phyloP scores from a whole-genome alignment of 2,329 filamentous ascomycete genomes.

The Colletotrichum ledebouriae region DNA sequence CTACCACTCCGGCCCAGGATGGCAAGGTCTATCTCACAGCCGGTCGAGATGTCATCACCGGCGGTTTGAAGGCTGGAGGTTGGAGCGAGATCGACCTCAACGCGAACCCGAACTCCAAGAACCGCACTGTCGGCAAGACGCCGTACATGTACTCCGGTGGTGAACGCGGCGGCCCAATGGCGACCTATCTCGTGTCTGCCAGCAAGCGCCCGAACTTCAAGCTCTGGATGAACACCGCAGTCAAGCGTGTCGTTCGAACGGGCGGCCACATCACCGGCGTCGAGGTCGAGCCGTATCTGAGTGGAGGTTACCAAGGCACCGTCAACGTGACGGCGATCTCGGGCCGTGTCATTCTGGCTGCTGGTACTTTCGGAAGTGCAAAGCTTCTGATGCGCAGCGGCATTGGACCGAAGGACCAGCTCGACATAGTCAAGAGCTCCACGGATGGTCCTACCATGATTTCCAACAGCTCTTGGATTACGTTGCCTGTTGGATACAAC shows the following conservation, averaged over 20 bases:
- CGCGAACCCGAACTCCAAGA: conserved; percentile 71
- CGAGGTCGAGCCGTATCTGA: conserved; percentile 70
- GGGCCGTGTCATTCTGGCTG: conserved; percentile 77
- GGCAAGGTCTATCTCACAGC: conserved; percentile 76
- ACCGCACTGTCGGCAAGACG: conserved; percentile 73
- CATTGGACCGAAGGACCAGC: conserved; percentile 74
- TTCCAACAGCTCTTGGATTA: conserved; percentile 65
- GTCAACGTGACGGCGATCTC: conserved; percentile 70
- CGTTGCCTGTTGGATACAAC: conserved; percentile 70
- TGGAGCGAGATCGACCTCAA: conserved; percentile 76
- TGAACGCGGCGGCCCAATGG: conserved; percentile 77
- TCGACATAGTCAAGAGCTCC: conserved; percentile 64
- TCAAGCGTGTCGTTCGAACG: conserved; percentile 75
- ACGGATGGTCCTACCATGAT: conserved; percentile 66
- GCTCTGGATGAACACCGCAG: conserved; percentile 74
- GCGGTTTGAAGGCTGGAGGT: conserved; percentile 70
- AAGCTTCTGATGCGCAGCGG: conserved; percentile 77
- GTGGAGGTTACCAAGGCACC: conserved; percentile 69
- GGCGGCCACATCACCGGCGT: conserved; percentile 75
- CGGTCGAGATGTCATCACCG: conserved; percentile 73
- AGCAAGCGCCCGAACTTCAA: conserved; percentile 73
- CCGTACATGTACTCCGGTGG: conserved; percentile 77
- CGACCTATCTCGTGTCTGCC: conserved; percentile 77
- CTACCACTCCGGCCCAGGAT: conserved; percentile 74
- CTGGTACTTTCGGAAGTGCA: conserved; percentile 77